Percentiles rank a stretch among this genome's conserved stretches.
Conservation (phyloP, 2,329 filamentous ascomycete species). For the Daldinia sp. region DNA sequence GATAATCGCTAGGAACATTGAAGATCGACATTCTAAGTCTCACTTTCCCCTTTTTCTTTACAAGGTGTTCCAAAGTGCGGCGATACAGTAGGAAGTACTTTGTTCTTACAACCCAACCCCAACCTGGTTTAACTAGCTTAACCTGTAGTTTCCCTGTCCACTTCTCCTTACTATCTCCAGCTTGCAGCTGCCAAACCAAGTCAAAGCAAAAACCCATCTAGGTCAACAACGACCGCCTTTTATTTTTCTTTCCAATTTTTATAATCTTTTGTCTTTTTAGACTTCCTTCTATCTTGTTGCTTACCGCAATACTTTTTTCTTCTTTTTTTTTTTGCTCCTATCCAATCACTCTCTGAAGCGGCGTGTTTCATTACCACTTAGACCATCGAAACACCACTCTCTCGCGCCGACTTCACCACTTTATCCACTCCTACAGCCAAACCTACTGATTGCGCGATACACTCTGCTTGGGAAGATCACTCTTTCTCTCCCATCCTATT, state of each 20-base stretch:
- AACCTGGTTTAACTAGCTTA: too few relatives aligned
- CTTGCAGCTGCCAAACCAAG: slow-evolving; percentile 16
- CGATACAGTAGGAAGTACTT: slow-evolving; percentile 15
- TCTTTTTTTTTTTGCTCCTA: slow-evolving; percentile 5
- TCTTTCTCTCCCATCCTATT: slow-evolving; percentile 32
- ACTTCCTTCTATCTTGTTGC: neutral
- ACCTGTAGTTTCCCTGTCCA: slow-evolving; percentile 24
- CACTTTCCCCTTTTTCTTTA: slow-evolving; percentile 24
- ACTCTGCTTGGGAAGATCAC: slow-evolving; percentile 28
- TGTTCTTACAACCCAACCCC: slow-evolving; percentile 4
- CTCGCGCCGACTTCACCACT: slow-evolving; percentile 17
- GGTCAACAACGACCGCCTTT: slow-evolving; percentile 18
- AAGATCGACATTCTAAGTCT: slow-evolving; percentile 27
- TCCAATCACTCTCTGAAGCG: slow-evolving; percentile 18
- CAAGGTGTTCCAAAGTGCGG: slow-evolving; percentile 13
- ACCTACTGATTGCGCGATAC: slow-evolving; percentile 25
- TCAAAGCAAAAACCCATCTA: slow-evolving; percentile 36
- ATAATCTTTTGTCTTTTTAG: too few relatives aligned
- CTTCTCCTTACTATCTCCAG: neutral
- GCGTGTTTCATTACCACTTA: slow-evolving; percentile 25
- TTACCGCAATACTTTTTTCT: slow-evolving; percentile 3
- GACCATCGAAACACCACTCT: slow-evolving; percentile 6
- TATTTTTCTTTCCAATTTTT: slow-evolving; percentile 13
- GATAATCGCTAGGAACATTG: slow-evolving; percentile 26
- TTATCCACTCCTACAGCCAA: slow-evolving; percentile 30